A percentile compares a stretch with the other conserved stretches of the same genome.
These are phyloP conservation scores for Penicillium lagena DNA, from an alignment of 495 filamentous ascomycete genomes.

Conservation along the genomic window DNA sequence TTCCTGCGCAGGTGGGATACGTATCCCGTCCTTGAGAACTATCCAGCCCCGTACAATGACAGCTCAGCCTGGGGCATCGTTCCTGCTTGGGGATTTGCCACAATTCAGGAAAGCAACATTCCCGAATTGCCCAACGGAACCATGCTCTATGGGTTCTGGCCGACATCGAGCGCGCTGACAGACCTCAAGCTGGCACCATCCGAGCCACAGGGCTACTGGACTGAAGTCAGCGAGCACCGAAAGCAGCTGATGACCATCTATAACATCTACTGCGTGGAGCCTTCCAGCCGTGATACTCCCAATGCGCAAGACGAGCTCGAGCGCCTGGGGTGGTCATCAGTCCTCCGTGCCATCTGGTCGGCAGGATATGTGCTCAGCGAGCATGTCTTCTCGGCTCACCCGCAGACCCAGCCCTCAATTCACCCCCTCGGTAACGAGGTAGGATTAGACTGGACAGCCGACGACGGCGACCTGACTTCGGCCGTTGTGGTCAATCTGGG, in stretches of 20 bases:
- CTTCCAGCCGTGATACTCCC: not conserved
- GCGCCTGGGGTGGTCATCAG: constrained; percentile 29
- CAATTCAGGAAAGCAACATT: constrained; percentile 41
- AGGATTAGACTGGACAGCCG: constrained; percentile 25
- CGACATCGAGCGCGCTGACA: constrained; percentile 18
- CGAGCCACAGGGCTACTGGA: constrained; percentile 23
- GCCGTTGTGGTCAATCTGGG: constrained; percentile 33
- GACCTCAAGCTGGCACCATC: constrained; percentile 17
- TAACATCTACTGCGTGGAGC: constrained; percentile 18
- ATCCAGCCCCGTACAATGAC: constrained; percentile 49
- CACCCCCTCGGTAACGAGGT: constrained; percentile 25
- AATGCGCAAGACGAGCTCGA: constrained; percentile 5
- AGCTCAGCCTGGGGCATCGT: constrained; percentile 41
- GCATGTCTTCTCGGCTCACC: constrained; percentile 35
- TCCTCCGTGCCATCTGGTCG: constrained; percentile 35
- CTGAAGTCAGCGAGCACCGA: constrained; percentile 37
- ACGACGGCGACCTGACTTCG: constrained; percentile 40
- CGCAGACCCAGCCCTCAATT: constrained; percentile 11
- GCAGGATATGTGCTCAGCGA: constrained; percentile 42
- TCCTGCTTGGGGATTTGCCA: constrained; percentile 50
- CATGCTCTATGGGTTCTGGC: constrained; percentile 30
- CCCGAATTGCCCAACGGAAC: constrained; percentile 15
- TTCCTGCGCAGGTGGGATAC: constrained; percentile 23
- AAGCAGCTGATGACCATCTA: constrained; percentile 43
- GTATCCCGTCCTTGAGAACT: constrained; percentile 26